Conservation (phyloP, 495 filamentous ascomycete species). For the Neurospora sp. region DNA sequence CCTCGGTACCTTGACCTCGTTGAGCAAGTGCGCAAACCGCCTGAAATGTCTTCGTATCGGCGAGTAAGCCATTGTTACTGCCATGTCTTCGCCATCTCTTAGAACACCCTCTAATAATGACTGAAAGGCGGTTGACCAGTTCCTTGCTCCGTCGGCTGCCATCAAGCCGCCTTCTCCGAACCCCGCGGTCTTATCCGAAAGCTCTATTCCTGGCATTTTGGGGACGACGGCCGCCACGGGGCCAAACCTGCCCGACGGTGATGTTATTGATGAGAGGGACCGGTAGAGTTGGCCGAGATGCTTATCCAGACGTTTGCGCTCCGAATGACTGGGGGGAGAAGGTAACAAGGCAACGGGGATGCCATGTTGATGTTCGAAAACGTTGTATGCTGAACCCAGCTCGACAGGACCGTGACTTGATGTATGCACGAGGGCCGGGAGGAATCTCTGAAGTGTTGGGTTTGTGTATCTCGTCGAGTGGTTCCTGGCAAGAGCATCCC, state of each 20-base stretch:
- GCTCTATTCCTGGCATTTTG: background rate
- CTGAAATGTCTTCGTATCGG: constrained; percentile 28
- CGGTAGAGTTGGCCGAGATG: constrained; percentile 27
- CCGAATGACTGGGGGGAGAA: constrained; percentile 4
- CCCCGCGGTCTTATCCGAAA: background rate
- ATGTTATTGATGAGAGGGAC: constrained; percentile 20
- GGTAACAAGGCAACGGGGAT: constrained; percentile 19
- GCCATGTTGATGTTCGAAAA: constrained; percentile 18
- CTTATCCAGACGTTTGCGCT: constrained; percentile 17
- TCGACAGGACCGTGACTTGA: constrained; percentile 7
- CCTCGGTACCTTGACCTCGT: constrained; percentile 26
- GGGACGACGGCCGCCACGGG: constrained; percentile 23
- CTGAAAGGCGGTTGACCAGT: constrained; percentile 38
- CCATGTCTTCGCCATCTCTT: constrained; percentile 38
- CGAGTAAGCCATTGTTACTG: constrained; percentile 31
- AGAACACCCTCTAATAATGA: constrained; percentile 32
- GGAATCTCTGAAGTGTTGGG: constrained; percentile 2
- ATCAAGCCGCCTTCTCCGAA: background rate
- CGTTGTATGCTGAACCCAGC: constrained; percentile 20
- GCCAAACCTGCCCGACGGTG: constrained; percentile 31
- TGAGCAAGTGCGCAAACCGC: constrained; percentile 27
- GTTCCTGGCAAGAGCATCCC: background rate
- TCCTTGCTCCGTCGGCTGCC: constrained; percentile 13
- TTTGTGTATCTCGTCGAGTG: background rate
- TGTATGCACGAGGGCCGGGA: constrained; percentile 28